Evolutionary conservation across 352 stramenopile species (phyloP).

Genomic region (Achlya hypogyna): DNA sequence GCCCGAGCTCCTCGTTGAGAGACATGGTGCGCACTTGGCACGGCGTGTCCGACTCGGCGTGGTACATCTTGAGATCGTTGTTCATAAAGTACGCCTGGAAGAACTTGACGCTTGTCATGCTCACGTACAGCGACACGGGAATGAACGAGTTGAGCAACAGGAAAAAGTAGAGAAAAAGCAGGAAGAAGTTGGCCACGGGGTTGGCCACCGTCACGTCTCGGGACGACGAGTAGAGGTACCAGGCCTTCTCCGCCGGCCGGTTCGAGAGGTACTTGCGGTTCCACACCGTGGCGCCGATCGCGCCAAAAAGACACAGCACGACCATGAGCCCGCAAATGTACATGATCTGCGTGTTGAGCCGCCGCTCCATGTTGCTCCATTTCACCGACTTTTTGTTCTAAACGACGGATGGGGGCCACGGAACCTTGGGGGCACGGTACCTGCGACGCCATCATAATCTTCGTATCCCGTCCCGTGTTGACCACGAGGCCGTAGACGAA

Average conservation of each 20-base stretch:
- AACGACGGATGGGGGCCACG: background rate
- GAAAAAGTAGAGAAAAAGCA: conserved; percentile 91
- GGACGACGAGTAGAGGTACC: conserved; percentile 27
- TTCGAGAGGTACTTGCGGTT: conserved; percentile 50
- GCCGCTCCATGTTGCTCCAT: conserved; percentile 82
- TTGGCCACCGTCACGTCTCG: conserved; percentile 37
- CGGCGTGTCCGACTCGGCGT: conserved; percentile 89
- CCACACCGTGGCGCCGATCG: conserved; percentile 54
- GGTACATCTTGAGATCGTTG: conserved; percentile 88
- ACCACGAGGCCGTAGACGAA: conserved; percentile 87
- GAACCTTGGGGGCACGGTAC: conserved; percentile 19
- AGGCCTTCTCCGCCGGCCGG: conserved; percentile 31
- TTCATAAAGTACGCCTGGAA: conserved; percentile 89
- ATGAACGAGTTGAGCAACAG: conserved; percentile 92
- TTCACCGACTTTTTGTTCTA: conserved; percentile 38
- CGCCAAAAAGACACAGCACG: conserved; percentile 56
- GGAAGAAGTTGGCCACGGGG: conserved; percentile 70
- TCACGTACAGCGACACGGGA: conserved; percentile 91
- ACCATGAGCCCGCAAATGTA: conserved; percentile 81
- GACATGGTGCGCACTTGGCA: conserved; percentile 88
- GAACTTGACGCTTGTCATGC: conserved; percentile 90
- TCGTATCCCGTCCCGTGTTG: conserved; percentile 85
- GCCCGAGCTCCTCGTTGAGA: conserved; percentile 89
- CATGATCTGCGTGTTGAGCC: conserved; percentile 70
- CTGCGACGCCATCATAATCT: conserved; percentile 85